Conservation (phyloP, 1,284 basidiomycete genomes). For the Lentinus polychrous region DNA sequence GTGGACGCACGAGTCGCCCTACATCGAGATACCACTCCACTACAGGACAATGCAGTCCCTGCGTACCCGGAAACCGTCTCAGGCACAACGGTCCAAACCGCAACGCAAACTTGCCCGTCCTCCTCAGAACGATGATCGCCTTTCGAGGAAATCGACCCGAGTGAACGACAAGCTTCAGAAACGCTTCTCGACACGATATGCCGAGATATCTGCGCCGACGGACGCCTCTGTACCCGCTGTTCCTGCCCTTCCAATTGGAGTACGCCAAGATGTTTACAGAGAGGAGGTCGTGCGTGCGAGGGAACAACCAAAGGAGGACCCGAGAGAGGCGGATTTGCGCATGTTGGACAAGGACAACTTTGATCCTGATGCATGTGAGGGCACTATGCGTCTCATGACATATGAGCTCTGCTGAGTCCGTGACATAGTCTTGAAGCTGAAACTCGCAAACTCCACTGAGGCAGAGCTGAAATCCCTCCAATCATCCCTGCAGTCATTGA, state of each 20-base stretch:
- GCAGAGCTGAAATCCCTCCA: slow-evolving; percentile 69
- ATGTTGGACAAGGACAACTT: slow-evolving; percentile 71
- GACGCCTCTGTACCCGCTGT: slow-evolving; percentile 50
- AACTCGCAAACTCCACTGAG: slow-evolving; percentile 76
- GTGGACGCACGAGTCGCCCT: no score
- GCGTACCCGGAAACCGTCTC: slow-evolving; percentile 49
- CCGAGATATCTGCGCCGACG: slow-evolving; percentile 67
- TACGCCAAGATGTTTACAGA: slow-evolving; percentile 24
- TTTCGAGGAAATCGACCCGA: slow-evolving; percentile 52
- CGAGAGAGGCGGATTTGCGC: slow-evolving; percentile 46
- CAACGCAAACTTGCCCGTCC: slow-evolving; percentile 13
- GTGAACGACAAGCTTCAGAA: slow-evolving; percentile 93
- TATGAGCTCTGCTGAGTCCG: background rate
- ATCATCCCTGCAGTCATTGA: slow-evolving; percentile 57
- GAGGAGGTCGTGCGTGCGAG: slow-evolving; percentile 39
- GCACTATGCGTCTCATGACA: background rate
- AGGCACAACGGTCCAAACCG: slow-evolving; percentile 25
- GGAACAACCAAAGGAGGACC: slow-evolving; percentile 36
- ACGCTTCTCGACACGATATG: slow-evolving; percentile 87
- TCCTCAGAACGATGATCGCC: slow-evolving; percentile 8
- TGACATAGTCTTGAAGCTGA: slow-evolving; percentile 58
- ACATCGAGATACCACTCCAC: no score
- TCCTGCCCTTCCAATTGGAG: slow-evolving; percentile 32
- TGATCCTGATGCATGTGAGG: slow-evolving; percentile 77
- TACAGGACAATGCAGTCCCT: slow-evolving; percentile 52